Evolutionary conservation across 2,329 filamentous ascomycete species (phyloP).

Genomic region (Phyllosticta citribraziliensis): DNA sequence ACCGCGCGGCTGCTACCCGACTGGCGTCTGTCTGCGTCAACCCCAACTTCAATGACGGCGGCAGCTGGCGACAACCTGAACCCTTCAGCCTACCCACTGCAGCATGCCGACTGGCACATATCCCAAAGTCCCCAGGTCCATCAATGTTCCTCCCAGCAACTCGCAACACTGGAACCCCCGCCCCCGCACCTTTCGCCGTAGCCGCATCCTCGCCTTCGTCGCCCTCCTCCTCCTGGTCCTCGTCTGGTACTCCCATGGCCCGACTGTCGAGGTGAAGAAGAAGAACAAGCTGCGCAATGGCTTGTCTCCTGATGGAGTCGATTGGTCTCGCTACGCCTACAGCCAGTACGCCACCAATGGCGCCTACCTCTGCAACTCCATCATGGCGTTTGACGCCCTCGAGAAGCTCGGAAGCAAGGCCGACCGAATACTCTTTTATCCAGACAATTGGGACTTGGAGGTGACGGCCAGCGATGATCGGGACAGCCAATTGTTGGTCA

Average conservation of each 20-base stretch:
- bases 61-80: not conserved
- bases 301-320: conserved; percentile 14
- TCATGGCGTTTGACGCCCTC: conserved; percentile 37
- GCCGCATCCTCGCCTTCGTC: conserved; percentile 18
- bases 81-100: not conserved
- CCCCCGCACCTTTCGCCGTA: conserved; percentile 17
- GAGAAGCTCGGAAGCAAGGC: conserved; percentile 33
- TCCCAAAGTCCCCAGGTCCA: conserved; percentile 6
- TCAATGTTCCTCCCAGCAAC: conserved; percentile 8
- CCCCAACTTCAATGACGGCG: too few species aligned
- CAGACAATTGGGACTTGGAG: conserved; percentile 28
- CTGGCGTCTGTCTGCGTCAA: too few species aligned
- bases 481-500: conserved; percentile 37
- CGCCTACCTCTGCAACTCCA: conserved; percentile 33
- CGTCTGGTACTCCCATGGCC: conserved; percentile 2
- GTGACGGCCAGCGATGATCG: conserved; percentile 22
- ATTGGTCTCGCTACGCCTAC: conserved; percentile 34
- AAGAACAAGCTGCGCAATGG: conserved; percentile 2
- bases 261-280: too few species aligned
- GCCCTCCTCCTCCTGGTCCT: conserved; percentile 14
- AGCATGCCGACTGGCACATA: conserved; percentile 10
- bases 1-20: not conserved
- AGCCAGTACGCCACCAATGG: conserved; percentile 34
- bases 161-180: conserved; percentile 8
- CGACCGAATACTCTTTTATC: conserved; percentile 37